These are phyloP conservation scores for Fusarium lyarnte DNA, from an alignment of 2,329 filamentous ascomycete species.

Conservation along the genomic window DNA sequence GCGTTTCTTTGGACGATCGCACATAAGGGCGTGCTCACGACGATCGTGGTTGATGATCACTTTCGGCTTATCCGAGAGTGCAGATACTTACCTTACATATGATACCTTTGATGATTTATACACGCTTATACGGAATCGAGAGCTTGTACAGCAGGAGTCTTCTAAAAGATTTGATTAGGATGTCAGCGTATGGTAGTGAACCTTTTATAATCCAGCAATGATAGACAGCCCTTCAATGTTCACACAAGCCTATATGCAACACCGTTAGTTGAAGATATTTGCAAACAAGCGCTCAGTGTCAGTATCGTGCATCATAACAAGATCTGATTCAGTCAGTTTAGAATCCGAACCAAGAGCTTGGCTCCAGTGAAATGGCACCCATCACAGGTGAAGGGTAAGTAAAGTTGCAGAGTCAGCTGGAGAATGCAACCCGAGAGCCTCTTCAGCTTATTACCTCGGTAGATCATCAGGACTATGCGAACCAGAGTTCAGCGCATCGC, in stretches of 20 bases:
- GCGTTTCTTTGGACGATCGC: constrained; percentile 34
- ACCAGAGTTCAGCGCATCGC: neutral
- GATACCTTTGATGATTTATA: constrained; percentile 19
- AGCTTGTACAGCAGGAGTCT: neutral
- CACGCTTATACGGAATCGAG: neutral
- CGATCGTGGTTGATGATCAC: constrained; percentile 11
- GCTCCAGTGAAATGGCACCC: neutral
- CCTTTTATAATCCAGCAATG: neutral
- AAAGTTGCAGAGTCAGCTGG: neutral
- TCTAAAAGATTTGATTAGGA: neutral
- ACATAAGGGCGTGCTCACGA: constrained; percentile 1
- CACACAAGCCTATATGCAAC: neutral
- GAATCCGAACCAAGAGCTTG: neutral
- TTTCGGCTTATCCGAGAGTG: neutral
- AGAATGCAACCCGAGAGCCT: neutral
- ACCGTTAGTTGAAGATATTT: neutral
- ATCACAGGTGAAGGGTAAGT: neutral
- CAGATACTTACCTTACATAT: constrained; percentile 1
- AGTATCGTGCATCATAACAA: neutral
- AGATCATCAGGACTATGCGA: neutral
- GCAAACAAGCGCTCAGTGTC: neutral
- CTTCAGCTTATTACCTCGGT: neutral
- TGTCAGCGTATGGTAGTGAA: neutral
- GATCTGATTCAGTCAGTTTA: neutral
- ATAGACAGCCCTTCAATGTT: neutral